Conservation (phyloP, 2,329 filamentous ascomycete species). For the Botryotinia globosa region DNA sequence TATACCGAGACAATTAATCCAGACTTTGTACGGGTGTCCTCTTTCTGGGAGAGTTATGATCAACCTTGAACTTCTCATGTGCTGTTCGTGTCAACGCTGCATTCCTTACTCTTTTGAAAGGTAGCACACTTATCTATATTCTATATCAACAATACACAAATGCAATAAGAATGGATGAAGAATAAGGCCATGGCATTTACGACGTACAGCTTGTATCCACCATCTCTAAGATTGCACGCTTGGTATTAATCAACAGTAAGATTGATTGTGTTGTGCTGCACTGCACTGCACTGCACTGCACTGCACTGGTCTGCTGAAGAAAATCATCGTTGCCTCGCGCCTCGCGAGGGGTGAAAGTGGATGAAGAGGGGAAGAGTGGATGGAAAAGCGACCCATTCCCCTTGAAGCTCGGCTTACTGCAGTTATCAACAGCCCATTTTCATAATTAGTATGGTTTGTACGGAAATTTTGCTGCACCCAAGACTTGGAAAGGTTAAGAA, state of each 20-base stretch:
- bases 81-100: slow-evolving; percentile 5
- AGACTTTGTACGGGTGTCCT: neutral
- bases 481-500: slow-evolving; percentile 4
- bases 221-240: neutral
- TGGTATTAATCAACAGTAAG: neutral
- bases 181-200: neutral
- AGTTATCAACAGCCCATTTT: neutral
- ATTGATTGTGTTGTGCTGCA: neutral
- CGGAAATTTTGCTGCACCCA: slow-evolving; percentile 1
- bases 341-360: neutral
- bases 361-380: neutral
- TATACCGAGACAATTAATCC: neutral
- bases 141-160: neutral
- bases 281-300: too few relatives aligned
- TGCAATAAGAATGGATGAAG: neutral
- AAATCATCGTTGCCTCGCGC: slow-evolving; percentile 12
- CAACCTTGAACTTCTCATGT: slow-evolving; percentile 2
- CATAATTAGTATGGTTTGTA: slow-evolving; percentile 1
- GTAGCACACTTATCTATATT: neutral
- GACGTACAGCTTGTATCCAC: neutral
- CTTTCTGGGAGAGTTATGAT: neutral
- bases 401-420: slow-evolving; percentile 1
- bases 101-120: neutral
- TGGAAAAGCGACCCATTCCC: neutral
- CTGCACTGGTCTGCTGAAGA: neutral